These are phyloP conservation scores for Collybia sordida DNA, from an alignment of 768 basidiomycete genomes.

Conservation along the genomic window DNA sequence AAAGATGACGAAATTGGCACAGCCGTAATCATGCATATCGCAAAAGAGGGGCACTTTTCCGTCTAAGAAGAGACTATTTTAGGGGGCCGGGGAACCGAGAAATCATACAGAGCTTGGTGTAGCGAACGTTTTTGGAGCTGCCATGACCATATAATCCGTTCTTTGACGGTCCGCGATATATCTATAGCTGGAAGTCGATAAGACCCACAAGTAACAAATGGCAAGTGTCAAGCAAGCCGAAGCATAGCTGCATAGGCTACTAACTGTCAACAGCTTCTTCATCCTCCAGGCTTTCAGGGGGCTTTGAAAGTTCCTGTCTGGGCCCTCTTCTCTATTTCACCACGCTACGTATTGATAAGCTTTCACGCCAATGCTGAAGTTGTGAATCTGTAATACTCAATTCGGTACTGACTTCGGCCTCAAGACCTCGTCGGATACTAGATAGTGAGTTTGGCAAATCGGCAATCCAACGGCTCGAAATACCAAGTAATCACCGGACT, in stretches of 20 bases:
- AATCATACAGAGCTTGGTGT: neutral
- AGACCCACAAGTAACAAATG: slow-evolving; percentile 20
- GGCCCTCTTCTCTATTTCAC: neutral
- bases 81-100: neutral
- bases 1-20: slow-evolving; percentile 21
- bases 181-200: slow-evolving; percentile 21
- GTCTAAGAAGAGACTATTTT: slow-evolving; percentile 8
- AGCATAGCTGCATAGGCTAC: slow-evolving; percentile 19
- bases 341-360: slow-evolving; percentile 8
- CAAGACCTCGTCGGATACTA: too few relatives aligned
- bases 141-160: slow-evolving; percentile 10
- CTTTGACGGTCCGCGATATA: slow-evolving; percentile 17
- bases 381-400: slow-evolving; percentile 5
- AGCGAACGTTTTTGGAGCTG: neutral
- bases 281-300: slow-evolving; percentile 19
- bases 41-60: slow-evolving; percentile 22
- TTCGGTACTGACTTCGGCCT: too few relatives aligned
- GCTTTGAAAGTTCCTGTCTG: slow-evolving; percentile 5
- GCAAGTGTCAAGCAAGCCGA: slow-evolving; percentile 20
- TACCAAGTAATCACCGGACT: too few relatives aligned
- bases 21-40: slow-evolving; percentile 26
- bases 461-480: too few relatives aligned
- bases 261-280: slow-evolving; percentile 11
- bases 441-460: too few relatives aligned
- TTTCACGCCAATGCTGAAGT: slow-evolving; percentile 15